These are phyloP conservation scores for Chytridium lagenaria DNA, from an alignment of 371 early-diverging fungal species.

Conservation along the genomic window DNA sequence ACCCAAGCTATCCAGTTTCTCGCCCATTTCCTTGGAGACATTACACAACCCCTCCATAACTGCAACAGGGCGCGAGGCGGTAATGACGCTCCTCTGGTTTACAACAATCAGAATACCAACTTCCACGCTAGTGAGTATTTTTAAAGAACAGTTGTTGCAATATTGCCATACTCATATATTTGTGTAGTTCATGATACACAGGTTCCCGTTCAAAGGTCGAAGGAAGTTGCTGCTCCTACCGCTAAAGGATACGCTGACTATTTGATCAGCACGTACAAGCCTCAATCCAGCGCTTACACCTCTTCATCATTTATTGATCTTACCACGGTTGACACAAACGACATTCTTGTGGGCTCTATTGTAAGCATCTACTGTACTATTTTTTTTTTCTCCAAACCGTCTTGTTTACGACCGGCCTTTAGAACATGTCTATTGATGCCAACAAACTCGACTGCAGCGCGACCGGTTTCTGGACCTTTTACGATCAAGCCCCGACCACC, in stretches of 20 bases:
- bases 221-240: conserved; percentile 21
- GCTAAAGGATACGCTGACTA: neutral
- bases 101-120: conserved; percentile 20
- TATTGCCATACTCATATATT: neutral
- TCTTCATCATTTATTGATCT: conserved; percentile 22
- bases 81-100: conserved; percentile 13
- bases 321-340: neutral
- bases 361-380: neutral
- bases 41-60: conserved; percentile 66
- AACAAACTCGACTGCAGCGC: conserved; percentile 24
- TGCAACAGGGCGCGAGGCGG: conserved; percentile 37
- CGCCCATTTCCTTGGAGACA: conserved; percentile 65
- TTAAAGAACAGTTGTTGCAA: too few species aligned
- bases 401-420: neutral
- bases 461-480: conserved; percentile 35
- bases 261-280: conserved; percentile 21
- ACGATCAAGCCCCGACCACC: conserved; percentile 28
- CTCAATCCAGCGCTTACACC: conserved; percentile 13
- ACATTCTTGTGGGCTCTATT: neutral
- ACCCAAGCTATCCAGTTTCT: conserved; percentile 44
- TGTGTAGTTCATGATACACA: conserved; percentile 29
- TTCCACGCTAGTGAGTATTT: conserved; percentile 34
- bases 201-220: conserved; percentile 24
- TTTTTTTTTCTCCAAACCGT: neutral
- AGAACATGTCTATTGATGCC: conserved; percentile 27